Evolutionary conservation across 1,284 basidiomycete species (phyloP).

Genomic region (Sanghuangporus sanghuang): DNA sequence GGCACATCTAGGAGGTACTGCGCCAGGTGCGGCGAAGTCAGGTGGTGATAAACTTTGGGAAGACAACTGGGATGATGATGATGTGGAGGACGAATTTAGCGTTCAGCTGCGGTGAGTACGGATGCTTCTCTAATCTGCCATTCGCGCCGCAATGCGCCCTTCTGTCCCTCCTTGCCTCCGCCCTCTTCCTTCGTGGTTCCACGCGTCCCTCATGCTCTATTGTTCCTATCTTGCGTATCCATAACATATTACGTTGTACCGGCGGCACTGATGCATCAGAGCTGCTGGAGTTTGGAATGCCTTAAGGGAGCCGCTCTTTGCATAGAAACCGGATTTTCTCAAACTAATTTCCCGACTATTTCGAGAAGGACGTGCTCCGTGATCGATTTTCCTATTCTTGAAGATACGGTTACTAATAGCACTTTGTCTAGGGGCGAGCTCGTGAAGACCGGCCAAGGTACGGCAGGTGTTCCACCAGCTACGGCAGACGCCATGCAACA

Average conservation of each 20-base stretch:
- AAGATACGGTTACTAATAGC: too few relatives aligned
- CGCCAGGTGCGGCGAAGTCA: slow-evolving; percentile 67
- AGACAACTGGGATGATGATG: slow-evolving; percentile 99
- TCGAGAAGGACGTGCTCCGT: too few relatives aligned
- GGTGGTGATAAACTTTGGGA: slow-evolving; percentile 91
- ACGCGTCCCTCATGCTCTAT: not conserved
- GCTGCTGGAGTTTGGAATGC: too few relatives aligned
- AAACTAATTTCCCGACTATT: too few relatives aligned
- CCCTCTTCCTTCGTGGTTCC: not conserved
- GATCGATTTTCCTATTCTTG: too few relatives aligned
- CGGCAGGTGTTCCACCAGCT: slow-evolving; percentile 10
- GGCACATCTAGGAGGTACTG: slow-evolving; percentile 66
- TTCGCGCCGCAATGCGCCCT: not conserved
- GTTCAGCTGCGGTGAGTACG: slow-evolving; percentile 81
- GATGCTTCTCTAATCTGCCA: not conserved
- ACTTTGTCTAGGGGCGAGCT: slow-evolving; percentile 51
- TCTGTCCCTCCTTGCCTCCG: not conserved
- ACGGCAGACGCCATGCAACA: slow-evolving; percentile 15
- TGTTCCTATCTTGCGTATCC: too few relatives aligned
- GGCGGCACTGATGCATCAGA: too few relatives aligned
- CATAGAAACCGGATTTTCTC: too few relatives aligned
- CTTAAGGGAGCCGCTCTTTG: too few relatives aligned
- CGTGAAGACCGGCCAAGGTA: slow-evolving; percentile 50
- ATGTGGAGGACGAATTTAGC: slow-evolving; percentile 96
- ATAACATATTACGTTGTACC: too few relatives aligned